Percentiles rank a stretch among this genome's conserved stretches.
These are phyloP conservation scores for Pilaira anomala DNA, from an alignment of 192 early-diverging fungal genomes.

Conservation along the genomic window DNA sequence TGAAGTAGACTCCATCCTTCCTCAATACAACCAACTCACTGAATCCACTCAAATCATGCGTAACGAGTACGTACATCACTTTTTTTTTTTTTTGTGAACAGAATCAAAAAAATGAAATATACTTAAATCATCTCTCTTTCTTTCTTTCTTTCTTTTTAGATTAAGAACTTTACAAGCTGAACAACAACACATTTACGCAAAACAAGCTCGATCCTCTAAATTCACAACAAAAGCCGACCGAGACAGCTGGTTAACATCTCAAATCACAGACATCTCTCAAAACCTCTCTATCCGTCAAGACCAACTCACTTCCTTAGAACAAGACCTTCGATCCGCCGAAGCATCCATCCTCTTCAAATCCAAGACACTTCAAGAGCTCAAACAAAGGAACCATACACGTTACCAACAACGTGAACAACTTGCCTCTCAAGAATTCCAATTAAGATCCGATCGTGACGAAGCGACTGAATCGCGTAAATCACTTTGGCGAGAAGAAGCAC, in stretches of 20 bases:
- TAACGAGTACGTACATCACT: conserved; percentile 55
- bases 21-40: conserved; percentile 61
- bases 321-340: not conserved
- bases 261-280: conserved; percentile 63
- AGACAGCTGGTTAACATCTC: conserved; percentile 70
- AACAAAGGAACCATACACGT: not conserved
- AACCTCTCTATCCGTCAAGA: conserved; percentile 50
- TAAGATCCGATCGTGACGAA: conserved; percentile 49
- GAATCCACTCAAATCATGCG: conserved; percentile 56
- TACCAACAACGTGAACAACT: conserved; percentile 3
- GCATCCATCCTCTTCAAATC: conserved; percentile 13
- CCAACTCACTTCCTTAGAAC: conserved; percentile 33
- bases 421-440: conserved; percentile 23
- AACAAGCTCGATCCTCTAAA: conserved; percentile 80
- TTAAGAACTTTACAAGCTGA: conserved; percentile 63
- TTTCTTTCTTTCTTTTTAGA: conserved; percentile 34
- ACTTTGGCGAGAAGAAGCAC: conserved; percentile 87
- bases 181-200: conserved; percentile 75
- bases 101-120: too few species aligned
- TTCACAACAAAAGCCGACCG: conserved; percentile 73
- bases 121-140: too few species aligned
- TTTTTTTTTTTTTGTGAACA: not conserved
- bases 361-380: not conserved
- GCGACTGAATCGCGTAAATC: conserved; percentile 72
- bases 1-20: conserved; percentile 61